Percentiles rank a stretch among this genome's conserved stretches.
phyloP scores from a whole-genome alignment of 2,329 filamentous ascomycete species.

The Hymenotorrendiella dingleyae region DNA sequence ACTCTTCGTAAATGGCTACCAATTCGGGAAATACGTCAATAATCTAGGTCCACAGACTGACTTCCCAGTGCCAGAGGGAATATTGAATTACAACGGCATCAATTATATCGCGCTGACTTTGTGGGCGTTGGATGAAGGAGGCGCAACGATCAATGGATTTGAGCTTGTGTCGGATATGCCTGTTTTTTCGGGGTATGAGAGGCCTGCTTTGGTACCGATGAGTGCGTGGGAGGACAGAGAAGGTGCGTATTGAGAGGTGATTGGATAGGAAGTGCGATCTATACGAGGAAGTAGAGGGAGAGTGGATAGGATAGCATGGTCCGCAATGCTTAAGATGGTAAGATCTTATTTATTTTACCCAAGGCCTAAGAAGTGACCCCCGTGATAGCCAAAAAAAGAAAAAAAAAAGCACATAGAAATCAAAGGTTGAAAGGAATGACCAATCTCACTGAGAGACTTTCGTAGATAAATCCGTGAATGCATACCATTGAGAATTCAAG shows the following conservation, averaged over 20 bases:
- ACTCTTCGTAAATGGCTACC: conserved; percentile 68
- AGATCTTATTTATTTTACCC: too few species aligned
- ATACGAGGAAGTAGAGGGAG: too few species aligned
- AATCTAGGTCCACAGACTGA: conserved; percentile 67
- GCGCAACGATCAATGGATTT: neutral
- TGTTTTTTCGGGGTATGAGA: neutral
- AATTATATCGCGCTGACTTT: neutral
- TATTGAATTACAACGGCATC: neutral
- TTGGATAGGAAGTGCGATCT: neutral
- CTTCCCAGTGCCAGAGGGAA: conserved; percentile 60
- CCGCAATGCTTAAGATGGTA: too few species aligned
- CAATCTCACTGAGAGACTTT: too few species aligned
- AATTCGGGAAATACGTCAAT: conserved; percentile 59
- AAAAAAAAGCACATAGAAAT: too few species aligned
- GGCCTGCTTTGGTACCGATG: neutral
- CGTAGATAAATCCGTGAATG: too few species aligned
- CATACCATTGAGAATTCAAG: too few species aligned
- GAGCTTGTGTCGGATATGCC: neutral
- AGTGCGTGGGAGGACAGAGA: neutral
- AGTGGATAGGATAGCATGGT: too few species aligned
- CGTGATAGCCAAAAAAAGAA: too few species aligned
- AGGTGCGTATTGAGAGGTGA: neutral
- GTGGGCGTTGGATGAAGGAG: neutral
- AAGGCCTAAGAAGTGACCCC: too few species aligned
- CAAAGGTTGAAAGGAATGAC: too few species aligned